Base-by-base conservation (phyloP, 371 early-diverging fungal genomes). In the Racocetra persica region DNA sequence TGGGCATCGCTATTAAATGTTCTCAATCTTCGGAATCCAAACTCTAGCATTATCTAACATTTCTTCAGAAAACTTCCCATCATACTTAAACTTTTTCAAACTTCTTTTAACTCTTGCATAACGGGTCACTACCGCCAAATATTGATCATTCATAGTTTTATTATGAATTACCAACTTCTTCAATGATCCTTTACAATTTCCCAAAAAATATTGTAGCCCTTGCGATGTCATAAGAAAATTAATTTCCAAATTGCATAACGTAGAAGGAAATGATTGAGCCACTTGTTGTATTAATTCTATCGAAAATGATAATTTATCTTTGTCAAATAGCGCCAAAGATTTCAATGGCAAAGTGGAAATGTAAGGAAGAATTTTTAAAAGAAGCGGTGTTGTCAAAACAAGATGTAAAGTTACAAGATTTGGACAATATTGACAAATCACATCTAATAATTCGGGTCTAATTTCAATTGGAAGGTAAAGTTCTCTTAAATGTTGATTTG, bases 301-400 rank as follows among this genome's bases (percentile, higher is more conserved):
- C 7, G 69, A n/a, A 38, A 69, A 69, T 38, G 41, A 69, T 38
- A 22, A 38, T 41, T 41, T 69, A 38, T 45, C 41, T 38, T 69
- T 13, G 13, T 69, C 41, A 41, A 41, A 20, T 22, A 69, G 18
- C 20, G 22, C 69, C 41, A 45, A 69, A 22, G 36, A 69, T 69
- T n/a, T 41, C 38, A 69, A 69, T 22, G 36, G 69, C 14, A 38
- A 69, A 41, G 41, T 69, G 7, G 36, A 22, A 45, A 69, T 22
- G 11, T 69, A 69, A 69, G 36, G 69, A 69, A 69, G 69, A 69
- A 41, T 7, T 22, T 69, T 41, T 38, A 41, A 41, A n/a, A 69
- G 38, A n/a, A 41, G 22, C n/a, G 41, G 1, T 1, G 36, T 69
- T 20, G n/a, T 38, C 8, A 69, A 13, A 7, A 13, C 41, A 4